Base-by-base conservation (phyloP, 371 early-diverging fungal genomes). In the Circinella umbellata region DNA sequence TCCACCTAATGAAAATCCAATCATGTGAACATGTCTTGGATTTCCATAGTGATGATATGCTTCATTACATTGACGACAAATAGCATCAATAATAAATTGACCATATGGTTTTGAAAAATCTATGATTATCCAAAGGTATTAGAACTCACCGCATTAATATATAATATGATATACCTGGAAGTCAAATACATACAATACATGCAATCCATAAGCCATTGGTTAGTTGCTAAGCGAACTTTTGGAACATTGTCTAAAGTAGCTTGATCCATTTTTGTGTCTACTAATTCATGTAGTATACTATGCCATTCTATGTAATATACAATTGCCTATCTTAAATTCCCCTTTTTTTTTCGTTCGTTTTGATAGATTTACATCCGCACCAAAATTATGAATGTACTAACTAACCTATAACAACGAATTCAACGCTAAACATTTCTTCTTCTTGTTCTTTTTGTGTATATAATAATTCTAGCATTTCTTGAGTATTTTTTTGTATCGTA, bases 1-100 rank as follows among this genome's bases (percentile, higher is more conserved):
- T 9, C 91, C 90, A 42, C 92, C 92, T 9, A 91, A 81, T 0
- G 90, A 89, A 39, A 87, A 86, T 1, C 85, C 89, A 57, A 90
- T 76, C 37, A 92, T 69, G 11, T 83, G 79, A 38, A 92, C 82
- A 35, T 85, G 78, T 27, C 82, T 79, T 1, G 90, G 91, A 64
- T 86, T 67, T 39, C 80, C 76, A 70, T 87, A 86, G 5, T 73
- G 69, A 4, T 70, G 70, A 65, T 90, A 87, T 1, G 80, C 79
- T 18, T 78, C 72, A 69, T 90, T 91, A 61, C 89, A 74, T 62
- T 82, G 82, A 4, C 82, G 69, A 9, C 86, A 85, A 61, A 90
- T 86, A 65, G 88, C 81, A 11, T 82, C 73, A 7, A 89, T 67
- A 36, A 91, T 86, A 47, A 72, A 72, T 38, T 79, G 72, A 14